These are phyloP conservation scores for Anethum foeniculum DNA, from an alignment of 140 eudicot species.

Conservation along the genomic window DNA sequence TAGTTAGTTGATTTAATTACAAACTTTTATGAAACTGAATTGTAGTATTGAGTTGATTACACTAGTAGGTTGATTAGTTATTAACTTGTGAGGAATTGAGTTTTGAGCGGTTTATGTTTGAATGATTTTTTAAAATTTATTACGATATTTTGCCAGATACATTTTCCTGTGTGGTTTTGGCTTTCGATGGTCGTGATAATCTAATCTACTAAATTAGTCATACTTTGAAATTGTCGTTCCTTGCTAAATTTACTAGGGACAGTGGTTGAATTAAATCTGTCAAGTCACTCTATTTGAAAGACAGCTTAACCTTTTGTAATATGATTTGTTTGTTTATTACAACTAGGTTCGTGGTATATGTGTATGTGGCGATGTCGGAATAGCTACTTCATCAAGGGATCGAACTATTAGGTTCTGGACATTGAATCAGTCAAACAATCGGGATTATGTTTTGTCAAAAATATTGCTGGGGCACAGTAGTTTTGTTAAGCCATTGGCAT, in stretches of 20 bases:
- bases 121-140: background rate
- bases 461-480: conserved; percentile 87
- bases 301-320: background rate
- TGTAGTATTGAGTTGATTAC: too few species aligned
- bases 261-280: background rate
- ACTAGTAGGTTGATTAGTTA: background rate
- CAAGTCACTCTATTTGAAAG: background rate
- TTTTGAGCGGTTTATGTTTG: background rate
- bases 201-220: background rate
- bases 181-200: background rate
- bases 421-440: conserved; percentile 35
- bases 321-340: conserved; percentile 13
- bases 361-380: conserved; percentile 65
- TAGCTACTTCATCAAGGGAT: conserved; percentile 97
- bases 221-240: background rate
- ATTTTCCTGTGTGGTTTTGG: background rate
- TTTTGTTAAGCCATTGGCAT: conserved; percentile 88
- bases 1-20: background rate
- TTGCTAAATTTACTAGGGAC: background rate
- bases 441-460: conserved; percentile 46
- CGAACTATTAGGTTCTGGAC: conserved; percentile 85
- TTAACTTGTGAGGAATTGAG: background rate
- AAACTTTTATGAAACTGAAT: background rate
- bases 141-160: background rate
- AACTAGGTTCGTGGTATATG: conserved; percentile 91